Conservation (phyloP, 306 rosid species). For the Rosa rugosa region DNA sequence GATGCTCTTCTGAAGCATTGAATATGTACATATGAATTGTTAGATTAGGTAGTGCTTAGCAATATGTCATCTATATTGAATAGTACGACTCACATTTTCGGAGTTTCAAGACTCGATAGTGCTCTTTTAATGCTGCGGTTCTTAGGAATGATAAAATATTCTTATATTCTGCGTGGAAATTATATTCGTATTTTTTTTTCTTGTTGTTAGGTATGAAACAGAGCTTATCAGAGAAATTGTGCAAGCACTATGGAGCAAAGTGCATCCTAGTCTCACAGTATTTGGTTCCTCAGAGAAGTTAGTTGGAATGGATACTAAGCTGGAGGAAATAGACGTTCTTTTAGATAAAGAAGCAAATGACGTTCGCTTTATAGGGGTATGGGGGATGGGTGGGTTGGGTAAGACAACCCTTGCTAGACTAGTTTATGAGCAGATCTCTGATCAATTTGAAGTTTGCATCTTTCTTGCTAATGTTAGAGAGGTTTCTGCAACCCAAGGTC, state of each 20-base stretch:
- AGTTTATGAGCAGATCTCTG: neutral
- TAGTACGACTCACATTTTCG: too few relatives aligned
- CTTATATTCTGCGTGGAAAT: neutral
- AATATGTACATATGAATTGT: too few relatives aligned
- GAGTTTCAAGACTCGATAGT: too few relatives aligned
- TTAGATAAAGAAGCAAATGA: slow-evolving; percentile 4
- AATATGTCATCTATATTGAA: too few relatives aligned
- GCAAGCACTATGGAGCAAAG: neutral
- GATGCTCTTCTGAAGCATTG: too few relatives aligned
- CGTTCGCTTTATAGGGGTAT: slow-evolving; percentile 1
- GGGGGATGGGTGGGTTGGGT: slow-evolving; percentile 7
- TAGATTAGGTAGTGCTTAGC: too few relatives aligned
- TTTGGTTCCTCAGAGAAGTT: neutral
- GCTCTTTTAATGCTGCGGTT: too few relatives aligned
- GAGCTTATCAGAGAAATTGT: neutral
- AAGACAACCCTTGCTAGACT: neutral
- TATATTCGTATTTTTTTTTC: neutral
- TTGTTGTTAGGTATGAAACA: neutral
- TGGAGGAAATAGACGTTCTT: neutral
- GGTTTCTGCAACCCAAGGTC: neutral
- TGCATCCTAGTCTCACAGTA: neutral
- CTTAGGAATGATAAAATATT: neutral
- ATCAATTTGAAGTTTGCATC: neutral
- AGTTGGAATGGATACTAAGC: neutral
- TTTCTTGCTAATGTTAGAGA: slow-evolving; percentile 1